These are phyloP conservation scores for Suillus paluster DNA, from an alignment of 768 basidiomycete species.

Conservation along the genomic window DNA sequence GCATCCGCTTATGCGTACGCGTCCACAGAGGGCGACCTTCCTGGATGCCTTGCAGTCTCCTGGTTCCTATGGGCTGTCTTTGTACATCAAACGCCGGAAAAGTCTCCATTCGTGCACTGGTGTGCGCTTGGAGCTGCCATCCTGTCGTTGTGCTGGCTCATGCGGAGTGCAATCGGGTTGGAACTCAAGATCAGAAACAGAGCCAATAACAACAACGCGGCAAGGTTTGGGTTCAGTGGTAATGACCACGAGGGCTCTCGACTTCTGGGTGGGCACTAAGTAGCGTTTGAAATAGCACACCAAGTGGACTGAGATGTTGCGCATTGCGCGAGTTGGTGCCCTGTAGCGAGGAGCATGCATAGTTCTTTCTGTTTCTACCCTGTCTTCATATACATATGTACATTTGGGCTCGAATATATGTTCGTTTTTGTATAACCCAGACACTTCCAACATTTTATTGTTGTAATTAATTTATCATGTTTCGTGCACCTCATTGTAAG, in stretches of 20 bases:
- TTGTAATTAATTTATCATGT: conserved; percentile 3
- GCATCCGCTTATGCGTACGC: conserved; percentile 71
- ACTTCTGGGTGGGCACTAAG: conserved; percentile 32
- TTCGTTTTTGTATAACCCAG: not conserved
- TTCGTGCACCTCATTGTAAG: not conserved
- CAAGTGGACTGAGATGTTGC: not conserved
- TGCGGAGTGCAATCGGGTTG: conserved; percentile 54
- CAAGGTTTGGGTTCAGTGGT: conserved; percentile 34
- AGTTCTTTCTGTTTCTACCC: conserved; percentile 10
- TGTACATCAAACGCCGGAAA: conserved; percentile 47
- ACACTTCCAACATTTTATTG: not conserved
- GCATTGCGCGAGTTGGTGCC: not conserved
- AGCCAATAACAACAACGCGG: conserved; percentile 22
- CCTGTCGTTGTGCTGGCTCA: conserved; percentile 64
- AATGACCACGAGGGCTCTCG: conserved; percentile 33
- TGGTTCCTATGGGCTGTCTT: conserved; percentile 73
- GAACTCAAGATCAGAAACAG: conserved; percentile 39
- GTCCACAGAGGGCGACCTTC: conserved; percentile 65
- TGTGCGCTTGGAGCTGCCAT: conserved; percentile 65
- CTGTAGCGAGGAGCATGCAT: not conserved
- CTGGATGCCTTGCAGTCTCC: conserved; percentile 67
- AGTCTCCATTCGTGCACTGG: conserved; percentile 66
- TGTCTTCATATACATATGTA: not conserved
- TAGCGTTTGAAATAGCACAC: conserved; percentile 3
- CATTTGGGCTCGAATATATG: not conserved